Conservation (phyloP, 176 grass and related monocot species). For the Bolboschoenus planiculmis region DNA sequence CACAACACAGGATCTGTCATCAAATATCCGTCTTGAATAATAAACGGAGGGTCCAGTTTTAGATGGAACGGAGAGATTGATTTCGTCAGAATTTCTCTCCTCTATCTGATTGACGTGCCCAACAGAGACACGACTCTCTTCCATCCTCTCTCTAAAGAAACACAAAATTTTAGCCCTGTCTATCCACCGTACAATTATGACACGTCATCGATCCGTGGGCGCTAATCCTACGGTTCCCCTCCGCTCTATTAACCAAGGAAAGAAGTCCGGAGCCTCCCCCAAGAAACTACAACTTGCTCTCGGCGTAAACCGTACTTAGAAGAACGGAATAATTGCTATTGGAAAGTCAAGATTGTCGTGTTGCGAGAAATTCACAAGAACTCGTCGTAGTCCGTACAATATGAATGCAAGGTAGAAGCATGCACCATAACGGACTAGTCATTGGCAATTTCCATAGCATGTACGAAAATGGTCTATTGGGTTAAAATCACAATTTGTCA, state of each 20-base stretch:
- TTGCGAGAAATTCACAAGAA: slow-evolving; percentile 38
- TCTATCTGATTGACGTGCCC: slow-evolving; percentile 34
- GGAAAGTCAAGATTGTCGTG: slow-evolving; percentile 32
- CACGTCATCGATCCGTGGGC: slow-evolving; percentile 58
- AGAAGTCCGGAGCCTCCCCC: background rate
- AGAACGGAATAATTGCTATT: slow-evolving; percentile 25
- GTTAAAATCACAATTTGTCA: background rate
- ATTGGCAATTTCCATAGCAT: background rate
- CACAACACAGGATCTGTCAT: no score
- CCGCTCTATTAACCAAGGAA: background rate
- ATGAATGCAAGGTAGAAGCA: background rate
- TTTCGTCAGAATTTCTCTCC: background rate
- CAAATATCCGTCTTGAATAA: no score
- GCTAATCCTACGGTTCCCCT: slow-evolving; percentile 24
- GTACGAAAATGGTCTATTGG: background rate
- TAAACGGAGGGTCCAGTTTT: no score
- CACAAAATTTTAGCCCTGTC: slow-evolving; percentile 19
- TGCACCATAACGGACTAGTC: background rate
- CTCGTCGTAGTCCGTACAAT: slow-evolving; percentile 8
- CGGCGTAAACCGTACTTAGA: slow-evolving; percentile 14
- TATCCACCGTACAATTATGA: slow-evolving; percentile 19
- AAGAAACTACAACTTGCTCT: slow-evolving; percentile 22
- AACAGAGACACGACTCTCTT: slow-evolving; percentile 25
- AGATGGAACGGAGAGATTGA: background rate
- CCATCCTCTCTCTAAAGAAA: slow-evolving; percentile 57